Conservation (phyloP, 2,329 filamentous ascomycete genomes). For the Calonectria pseudoturangicola region DNA sequence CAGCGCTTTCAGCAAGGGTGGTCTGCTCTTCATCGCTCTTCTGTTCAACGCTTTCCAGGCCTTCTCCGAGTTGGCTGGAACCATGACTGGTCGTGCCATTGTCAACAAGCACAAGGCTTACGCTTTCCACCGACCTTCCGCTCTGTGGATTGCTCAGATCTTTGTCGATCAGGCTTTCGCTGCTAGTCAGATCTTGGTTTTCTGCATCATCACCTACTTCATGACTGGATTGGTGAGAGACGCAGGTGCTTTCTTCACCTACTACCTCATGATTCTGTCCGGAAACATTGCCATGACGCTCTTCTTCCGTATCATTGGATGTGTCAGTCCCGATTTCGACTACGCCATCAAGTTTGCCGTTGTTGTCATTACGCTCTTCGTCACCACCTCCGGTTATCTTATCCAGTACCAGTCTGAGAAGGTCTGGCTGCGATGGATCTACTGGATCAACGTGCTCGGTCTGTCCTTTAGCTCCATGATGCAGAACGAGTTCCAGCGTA, state of each 20-base stretch:
- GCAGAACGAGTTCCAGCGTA: constrained; percentile 87
- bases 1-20: constrained; percentile 87
- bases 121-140: constrained; percentile 87
- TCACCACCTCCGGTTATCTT: constrained; percentile 87
- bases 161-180: constrained; percentile 85
- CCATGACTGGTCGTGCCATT: constrained; percentile 85
- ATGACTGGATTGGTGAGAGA: constrained; percentile 82
- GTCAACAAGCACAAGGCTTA: constrained; percentile 91
- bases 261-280: constrained; percentile 81
- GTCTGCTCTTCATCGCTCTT: constrained; percentile 86
- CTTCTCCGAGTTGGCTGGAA: constrained; percentile 84
- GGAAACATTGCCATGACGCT: constrained; percentile 84
- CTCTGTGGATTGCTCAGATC: constrained; percentile 89
- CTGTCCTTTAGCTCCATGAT: constrained; percentile 86
- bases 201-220: constrained; percentile 86
- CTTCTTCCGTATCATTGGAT: constrained; percentile 85
- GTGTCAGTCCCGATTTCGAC: constrained; percentile 86
- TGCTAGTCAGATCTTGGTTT: constrained; percentile 81
- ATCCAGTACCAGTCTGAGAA: constrained; percentile 86
- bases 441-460: constrained; percentile 84
- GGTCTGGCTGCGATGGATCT: constrained; percentile 87
- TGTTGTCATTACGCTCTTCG: constrained; percentile 86
- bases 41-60: constrained; percentile 93
- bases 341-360: constrained; percentile 89
- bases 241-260: constrained; percentile 86